Evolutionary conservation across 176 grass and related monocot genomes (phyloP), one percentile per base, ranked within the genome.

Genomic region (Juncus effusus): DNA sequence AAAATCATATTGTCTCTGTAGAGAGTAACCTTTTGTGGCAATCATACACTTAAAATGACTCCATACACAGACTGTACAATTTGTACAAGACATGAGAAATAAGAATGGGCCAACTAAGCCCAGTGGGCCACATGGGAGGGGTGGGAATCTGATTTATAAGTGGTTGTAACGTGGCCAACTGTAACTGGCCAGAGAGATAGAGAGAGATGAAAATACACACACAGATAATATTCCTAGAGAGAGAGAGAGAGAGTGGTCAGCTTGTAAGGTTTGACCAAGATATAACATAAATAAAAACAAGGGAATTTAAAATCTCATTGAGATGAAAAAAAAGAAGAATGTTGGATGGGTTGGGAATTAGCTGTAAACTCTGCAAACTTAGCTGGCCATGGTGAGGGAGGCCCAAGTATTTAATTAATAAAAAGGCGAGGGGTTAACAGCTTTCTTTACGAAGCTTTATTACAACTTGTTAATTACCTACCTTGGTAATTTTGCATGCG

Each of bases 91-190:
- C 38, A 59, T 56, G 37, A 16, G 50, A 16, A 56, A 14, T 49
- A 36, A 70, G 61, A 64, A 6, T 62, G 41, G 57, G 62, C 63
- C 59, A 79, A 16, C 77, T 72, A 49, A 64, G 67, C 67, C 19
- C 15, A 64, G 54, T 72, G 77, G 59, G 35, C 66, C 66, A 72
- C 67, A 72, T 79, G 77, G 37, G 50, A 28, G 42, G 6, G 50
- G 42, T 51, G 38, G 39, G 77, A 80, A 82, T 81, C 81, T 80
- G 35, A 28, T 28, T 38, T 49, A 65, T 70, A 81, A 79, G 64
- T 84, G 83, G 16, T 65, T 41, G 12, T 72, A 85, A 80, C 89
- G 81, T 85, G 85, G 85, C 81, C 81, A 88, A 80, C 81, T 85
- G 84, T 62, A 81, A 66, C 56, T 74, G 61, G 60, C 70, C 50